These are phyloP conservation scores for Scheffersomyces stambukii DNA, from an alignment of 1,139 yeast genomes.

Conservation along the genomic window DNA sequence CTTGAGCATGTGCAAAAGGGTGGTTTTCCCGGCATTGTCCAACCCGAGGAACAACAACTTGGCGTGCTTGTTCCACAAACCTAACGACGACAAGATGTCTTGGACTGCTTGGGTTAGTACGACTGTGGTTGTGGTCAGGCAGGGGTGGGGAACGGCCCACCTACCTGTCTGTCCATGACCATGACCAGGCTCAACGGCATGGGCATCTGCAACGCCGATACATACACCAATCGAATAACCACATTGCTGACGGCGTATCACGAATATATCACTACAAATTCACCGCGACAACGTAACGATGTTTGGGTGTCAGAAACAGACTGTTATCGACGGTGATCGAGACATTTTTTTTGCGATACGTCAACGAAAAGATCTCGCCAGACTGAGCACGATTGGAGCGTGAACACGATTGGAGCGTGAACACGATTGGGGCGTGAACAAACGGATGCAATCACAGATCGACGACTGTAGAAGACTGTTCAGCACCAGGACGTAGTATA, in stretches of 20 bases:
- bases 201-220: constrained; percentile 9
- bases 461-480: too few species aligned
- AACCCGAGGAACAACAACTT: constrained; percentile 91
- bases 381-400: too few species aligned
- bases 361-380: too few species aligned
- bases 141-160: neutral
- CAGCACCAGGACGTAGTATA: too few species aligned
- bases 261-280: constrained; percentile 1
- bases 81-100: constrained; percentile 89
- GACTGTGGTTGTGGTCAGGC: constrained; percentile 15
- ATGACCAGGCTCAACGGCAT: neutral
- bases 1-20: constrained; percentile 92
- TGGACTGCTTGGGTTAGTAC: constrained; percentile 47
- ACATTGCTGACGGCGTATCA: constrained; percentile 19
- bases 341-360: neutral
- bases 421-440: too few species aligned
- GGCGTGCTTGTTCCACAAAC: constrained; percentile 97
- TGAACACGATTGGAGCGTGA: too few species aligned
- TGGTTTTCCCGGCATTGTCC: constrained; percentile 98
- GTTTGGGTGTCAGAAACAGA: neutral
- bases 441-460: too few species aligned
- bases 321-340: constrained; percentile 1
- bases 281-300: neutral
- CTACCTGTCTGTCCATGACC: too few species aligned
- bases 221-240: constrained; percentile 46